phyloP scores from a whole-genome alignment of 108 stramenopile genomes.

The Schizochytrium sp. region DNA sequence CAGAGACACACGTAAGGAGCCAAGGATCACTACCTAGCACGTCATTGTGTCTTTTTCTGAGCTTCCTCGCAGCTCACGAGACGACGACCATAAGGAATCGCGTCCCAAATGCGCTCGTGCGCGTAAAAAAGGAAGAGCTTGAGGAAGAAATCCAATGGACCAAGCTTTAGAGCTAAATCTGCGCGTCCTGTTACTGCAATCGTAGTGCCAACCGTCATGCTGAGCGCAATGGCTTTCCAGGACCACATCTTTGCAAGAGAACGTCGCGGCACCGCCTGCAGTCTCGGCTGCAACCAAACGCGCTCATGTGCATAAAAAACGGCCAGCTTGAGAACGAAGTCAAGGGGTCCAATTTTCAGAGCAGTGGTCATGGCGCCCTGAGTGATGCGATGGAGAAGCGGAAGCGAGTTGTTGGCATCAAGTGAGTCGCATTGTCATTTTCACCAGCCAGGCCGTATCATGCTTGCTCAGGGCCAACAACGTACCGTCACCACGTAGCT shows the following conservation, averaged over 20 bases:
- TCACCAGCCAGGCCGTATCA: not conserved
- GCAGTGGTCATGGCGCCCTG: not conserved
- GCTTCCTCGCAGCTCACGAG: not conserved
- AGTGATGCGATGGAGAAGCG: not conserved
- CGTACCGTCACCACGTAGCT: not conserved
- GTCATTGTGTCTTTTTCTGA: no score
- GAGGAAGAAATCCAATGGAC: not conserved
- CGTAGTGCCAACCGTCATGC: not conserved
- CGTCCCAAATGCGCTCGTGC: not conserved
- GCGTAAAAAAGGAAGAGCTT: constrained; percentile 12
- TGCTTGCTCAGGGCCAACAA: not conserved
- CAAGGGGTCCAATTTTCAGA: not conserved
- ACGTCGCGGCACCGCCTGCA: not conserved
- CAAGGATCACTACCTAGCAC: no score
- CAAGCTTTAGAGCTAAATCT: not conserved
- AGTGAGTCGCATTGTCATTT: not conserved
- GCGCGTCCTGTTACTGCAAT: not conserved
- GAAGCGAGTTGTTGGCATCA: no score
- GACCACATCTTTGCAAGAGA: not conserved
- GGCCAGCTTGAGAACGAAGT: not conserved
- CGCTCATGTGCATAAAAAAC: constrained; percentile 3
- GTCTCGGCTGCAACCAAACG: not conserved
- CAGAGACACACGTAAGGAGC: no score
- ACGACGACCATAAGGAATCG: not conserved
- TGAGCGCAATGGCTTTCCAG: not conserved